A percentile compares a stretch with the other conserved stretches of the same genome.
Conservation (phyloP, 352 stramenopile genomes). For the Phytophthora aleatoria region DNA sequence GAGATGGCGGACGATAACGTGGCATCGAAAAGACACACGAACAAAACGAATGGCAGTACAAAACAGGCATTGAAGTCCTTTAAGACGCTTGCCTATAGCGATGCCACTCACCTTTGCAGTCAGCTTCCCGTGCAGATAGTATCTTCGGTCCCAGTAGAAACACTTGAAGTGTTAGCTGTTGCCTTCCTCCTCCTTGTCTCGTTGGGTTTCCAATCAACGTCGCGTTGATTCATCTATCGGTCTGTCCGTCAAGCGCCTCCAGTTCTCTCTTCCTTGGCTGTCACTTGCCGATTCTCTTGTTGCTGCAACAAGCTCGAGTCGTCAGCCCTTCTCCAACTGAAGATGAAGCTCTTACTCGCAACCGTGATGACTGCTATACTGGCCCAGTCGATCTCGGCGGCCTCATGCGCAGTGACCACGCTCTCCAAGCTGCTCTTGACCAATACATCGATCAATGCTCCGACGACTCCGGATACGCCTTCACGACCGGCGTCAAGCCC, state of each 20-base stretch:
- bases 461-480: conserved; percentile 34
- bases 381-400: conserved; percentile 3
- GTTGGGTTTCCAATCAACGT: not conserved
- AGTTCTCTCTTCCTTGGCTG: not conserved
- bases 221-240: not conserved
- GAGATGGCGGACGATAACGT: not conserved
- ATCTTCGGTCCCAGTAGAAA: not conserved
- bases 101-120: conserved; percentile 7
- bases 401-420: conserved; percentile 17
- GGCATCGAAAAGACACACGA: not conserved
- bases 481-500: conserved; percentile 26
- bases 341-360: conserved; percentile 33
- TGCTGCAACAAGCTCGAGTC: conserved; percentile 11
- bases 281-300: conserved; percentile 26
- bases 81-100: no score
- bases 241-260: not conserved
- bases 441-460: conserved; percentile 33
- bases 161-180: not conserved
- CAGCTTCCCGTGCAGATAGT: conserved; percentile 1
- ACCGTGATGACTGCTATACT: conserved; percentile 8
- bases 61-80: no score
- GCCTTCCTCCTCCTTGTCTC: not conserved
- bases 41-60: no score
- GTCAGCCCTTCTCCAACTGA: conserved; percentile 6
- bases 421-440: conserved; percentile 28